These are phyloP conservation scores for Ophiostoma triangulosporum DNA, from an alignment of 2,329 filamentous ascomycete genomes.

Conservation along the genomic window DNA sequence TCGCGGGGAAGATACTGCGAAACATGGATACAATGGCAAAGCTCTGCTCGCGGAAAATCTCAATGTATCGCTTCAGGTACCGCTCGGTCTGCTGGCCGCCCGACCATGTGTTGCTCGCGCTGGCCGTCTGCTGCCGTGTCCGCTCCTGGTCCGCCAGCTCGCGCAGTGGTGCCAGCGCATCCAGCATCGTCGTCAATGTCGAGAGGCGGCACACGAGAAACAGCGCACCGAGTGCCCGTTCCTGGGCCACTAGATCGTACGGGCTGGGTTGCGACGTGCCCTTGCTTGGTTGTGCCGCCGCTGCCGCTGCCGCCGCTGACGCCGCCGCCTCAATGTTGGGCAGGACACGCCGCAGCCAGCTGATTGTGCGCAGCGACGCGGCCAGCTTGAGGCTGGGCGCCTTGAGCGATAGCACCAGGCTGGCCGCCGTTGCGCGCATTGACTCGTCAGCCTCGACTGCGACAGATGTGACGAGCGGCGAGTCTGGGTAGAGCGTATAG, in stretches of 20 bases:
- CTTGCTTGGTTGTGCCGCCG: neutral
- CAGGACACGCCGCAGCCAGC: constrained; percentile 77
- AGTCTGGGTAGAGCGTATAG: constrained; percentile 68
- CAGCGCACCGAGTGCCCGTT: constrained; percentile 65
- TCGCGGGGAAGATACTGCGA: constrained; percentile 66
- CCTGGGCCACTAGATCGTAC: constrained; percentile 17
- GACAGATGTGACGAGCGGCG: constrained; percentile 60
- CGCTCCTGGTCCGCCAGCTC: constrained; percentile 83
- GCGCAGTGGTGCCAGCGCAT: constrained; percentile 70
- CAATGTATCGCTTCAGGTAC: constrained; percentile 88
- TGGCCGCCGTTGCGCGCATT: constrained; percentile 77
- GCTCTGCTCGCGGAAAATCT: constrained; percentile 94
- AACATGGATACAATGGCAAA: constrained; percentile 94
- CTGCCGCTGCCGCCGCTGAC: constrained; percentile 14
- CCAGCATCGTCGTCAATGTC: constrained; percentile 65
- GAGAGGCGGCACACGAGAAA: constrained; percentile 79
- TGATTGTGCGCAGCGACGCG: constrained; percentile 76
- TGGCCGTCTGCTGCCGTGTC: constrained; percentile 27
- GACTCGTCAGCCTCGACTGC: constrained; percentile 67
- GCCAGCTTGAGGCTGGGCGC: constrained; percentile 73
- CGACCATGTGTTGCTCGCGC: constrained; percentile 36
- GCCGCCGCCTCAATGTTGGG: constrained; percentile 50
- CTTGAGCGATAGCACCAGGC: constrained; percentile 66
- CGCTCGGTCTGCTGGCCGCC: constrained; percentile 86
- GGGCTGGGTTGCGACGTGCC: neutral